A percentile compares a stretch with the other conserved stretches of the same genome.
Evolutionary conservation across 1,139 yeast genomes (phyloP).

Genomic region (Hyphopichia pseudoburtonii): DNA sequence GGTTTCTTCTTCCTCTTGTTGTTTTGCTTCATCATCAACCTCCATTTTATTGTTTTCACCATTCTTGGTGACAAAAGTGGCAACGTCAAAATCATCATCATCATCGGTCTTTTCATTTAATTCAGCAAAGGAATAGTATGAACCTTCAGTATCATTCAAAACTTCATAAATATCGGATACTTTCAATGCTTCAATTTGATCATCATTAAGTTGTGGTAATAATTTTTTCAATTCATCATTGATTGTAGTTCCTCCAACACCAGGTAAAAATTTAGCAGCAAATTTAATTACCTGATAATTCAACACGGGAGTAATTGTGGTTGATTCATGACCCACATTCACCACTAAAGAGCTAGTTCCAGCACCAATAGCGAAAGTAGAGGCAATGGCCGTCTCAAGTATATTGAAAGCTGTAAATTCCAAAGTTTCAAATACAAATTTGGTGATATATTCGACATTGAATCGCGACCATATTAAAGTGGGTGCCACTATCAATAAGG

Average conservation of each 20-base stretch:
- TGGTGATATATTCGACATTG: conserved; percentile 67
- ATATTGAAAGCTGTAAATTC: conserved; percentile 74
- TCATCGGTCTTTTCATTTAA: conserved; percentile 47
- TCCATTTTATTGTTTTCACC: conserved; percentile 14
- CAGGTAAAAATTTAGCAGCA: conserved; percentile 49
- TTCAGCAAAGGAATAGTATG: conserved; percentile 59
- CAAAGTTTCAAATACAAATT: conserved; percentile 71
- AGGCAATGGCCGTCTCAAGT: conserved; percentile 66
- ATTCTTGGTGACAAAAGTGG: conserved; percentile 75
- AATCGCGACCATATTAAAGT: conserved; percentile 68
- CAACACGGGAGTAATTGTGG: conserved; percentile 76
- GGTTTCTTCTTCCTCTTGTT: conserved; percentile 25
- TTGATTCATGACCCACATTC: conserved; percentile 74
- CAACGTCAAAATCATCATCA: conserved; percentile 83
- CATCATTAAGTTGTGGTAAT: conserved; percentile 57
- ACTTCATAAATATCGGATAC: conserved; percentile 77
- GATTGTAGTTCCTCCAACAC: conserved; percentile 63
- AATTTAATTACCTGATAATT: conserved; percentile 63
- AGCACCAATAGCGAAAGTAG: conserved; percentile 70
- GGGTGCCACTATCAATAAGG: conserved; percentile 58
- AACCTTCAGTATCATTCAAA: conserved; percentile 53
- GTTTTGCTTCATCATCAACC: conserved; percentile 21
- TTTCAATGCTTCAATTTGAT: conserved; percentile 75
- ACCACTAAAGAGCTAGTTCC: conserved; percentile 65
- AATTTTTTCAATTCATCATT: conserved; percentile 50